Evolutionary conservation across 2,329 filamentous ascomycete species (phyloP), one percentile per base, ranked within the genome.

Genomic region (Ceratocystiopsis brevicomis): DNA sequence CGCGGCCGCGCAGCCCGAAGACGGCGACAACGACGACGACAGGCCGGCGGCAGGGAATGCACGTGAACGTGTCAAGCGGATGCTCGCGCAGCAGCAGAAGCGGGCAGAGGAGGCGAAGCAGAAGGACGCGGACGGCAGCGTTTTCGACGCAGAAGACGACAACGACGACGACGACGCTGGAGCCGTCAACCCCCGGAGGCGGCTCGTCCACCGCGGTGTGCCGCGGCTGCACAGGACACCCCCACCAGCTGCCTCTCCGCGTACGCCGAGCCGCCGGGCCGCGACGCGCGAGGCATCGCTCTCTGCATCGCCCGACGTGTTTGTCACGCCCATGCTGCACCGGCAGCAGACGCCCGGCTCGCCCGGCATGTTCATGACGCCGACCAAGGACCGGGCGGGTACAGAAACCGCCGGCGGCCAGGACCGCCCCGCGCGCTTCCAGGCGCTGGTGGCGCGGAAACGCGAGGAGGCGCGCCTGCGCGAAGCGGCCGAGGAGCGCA

Each of bases 401-500:
- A 53, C 36, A 52, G 55, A 37, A 52, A 53, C 51, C 16, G 54
- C 59, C 35, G 64, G 60, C 37, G 57, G 57, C 3, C 63, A 60
- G 39, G 64, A 59, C 43, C 62, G 68, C 47, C 70, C 74, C 40
- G 65, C 71, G 37, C 73, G 78, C 6, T 78, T 93, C 53, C 66
- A 76, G 47, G 80, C 78, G 9, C 70, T 92, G 0, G 71, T 90
- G 12, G 75, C 76, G 39, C 72, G 75, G 52, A 90, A 88, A 54
- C 73, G 77, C 41, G 69, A 77, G 48, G 79, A 90, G 54, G 71
- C 79, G 9, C 62, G 77, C 34, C 78, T 73, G 4, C 74, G 68
- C 42, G 79, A 90, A 52, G 73, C 71, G 17, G 68, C 69, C 47
- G 65, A 70, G 46, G 67, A 66, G 42, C 63, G 61, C 33, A 65